These are phyloP conservation scores for Flagelloscypha sp. DNA, from an alignment of 768 basidiomycete species.

Conservation along the genomic window DNA sequence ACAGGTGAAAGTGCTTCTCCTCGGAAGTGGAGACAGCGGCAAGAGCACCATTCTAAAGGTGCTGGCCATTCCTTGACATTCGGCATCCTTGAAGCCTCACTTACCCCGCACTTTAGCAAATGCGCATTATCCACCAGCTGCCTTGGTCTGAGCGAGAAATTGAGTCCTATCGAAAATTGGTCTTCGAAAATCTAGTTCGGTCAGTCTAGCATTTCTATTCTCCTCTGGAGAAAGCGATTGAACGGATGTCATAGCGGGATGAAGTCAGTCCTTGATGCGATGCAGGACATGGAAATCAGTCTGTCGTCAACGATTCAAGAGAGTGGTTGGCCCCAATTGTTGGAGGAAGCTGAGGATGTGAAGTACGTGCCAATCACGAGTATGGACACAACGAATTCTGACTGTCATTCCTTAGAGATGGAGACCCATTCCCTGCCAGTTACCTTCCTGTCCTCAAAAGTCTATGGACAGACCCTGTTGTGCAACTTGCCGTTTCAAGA, in stretches of 20 bases:
- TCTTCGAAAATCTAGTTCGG: slow-evolving; percentile 90
- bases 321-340: no score
- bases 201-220: no score
- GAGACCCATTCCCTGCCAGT: slow-evolving; percentile 65
- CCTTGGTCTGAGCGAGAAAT: slow-evolving; percentile 78
- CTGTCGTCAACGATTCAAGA: no score
- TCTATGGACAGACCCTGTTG: slow-evolving; percentile 72
- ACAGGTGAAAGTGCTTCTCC: slow-evolving; percentile 56
- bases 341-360: no score
- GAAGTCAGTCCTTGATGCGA: slow-evolving; percentile 72
- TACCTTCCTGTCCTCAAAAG: slow-evolving; percentile 59
- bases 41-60: slow-evolving; percentile 55
- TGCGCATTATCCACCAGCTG: slow-evolving; percentile 88
- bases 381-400: slow-evolving; percentile 42
- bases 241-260: slow-evolving; percentile 85
- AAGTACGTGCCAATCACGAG: slow-evolving; percentile 35
- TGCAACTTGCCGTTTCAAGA: slow-evolving; percentile 65
- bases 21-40: slow-evolving; percentile 26
- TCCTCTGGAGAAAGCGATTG: no score
- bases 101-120: slow-evolving; percentile 53
- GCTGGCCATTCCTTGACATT: background rate
- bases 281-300: slow-evolving; percentile 82
- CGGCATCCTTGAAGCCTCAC: background rate
- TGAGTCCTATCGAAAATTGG: slow-evolving; percentile 84
- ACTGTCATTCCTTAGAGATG: no score